These are phyloP conservation scores for Nowakowskiella sp. DNA, from an alignment of 192 early-diverging fungal genomes.

Conservation along the genomic window DNA sequence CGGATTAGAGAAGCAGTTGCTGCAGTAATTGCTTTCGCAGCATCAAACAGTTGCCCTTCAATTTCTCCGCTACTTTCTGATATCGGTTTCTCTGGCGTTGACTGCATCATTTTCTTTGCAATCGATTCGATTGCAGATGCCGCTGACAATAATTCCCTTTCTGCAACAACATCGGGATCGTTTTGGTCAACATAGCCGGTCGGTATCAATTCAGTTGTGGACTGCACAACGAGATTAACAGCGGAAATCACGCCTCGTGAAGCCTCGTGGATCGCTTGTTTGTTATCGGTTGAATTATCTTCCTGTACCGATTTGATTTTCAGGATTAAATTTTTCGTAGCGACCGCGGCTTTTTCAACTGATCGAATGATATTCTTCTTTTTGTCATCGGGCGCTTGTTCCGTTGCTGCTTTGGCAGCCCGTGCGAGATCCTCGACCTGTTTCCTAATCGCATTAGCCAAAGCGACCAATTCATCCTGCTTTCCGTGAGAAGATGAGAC, in stretches of 20 bases:
- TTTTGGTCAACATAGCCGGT: constrained; percentile 50
- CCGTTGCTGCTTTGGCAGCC: constrained; percentile 44
- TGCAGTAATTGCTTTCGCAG: constrained; percentile 45
- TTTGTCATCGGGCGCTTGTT: constrained; percentile 39
- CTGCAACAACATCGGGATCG: constrained; percentile 52
- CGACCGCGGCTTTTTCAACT: constrained; percentile 16
- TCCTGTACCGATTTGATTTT: constrained; percentile 21
- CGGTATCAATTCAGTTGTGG: constrained; percentile 31
- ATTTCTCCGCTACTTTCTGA: constrained; percentile 27
- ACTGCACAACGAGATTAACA: constrained; percentile 32
- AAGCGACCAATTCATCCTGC: constrained; percentile 36
- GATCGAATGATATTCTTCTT: constrained; percentile 23
- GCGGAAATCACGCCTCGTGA: constrained; percentile 32
- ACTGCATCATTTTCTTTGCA: constrained; percentile 37
- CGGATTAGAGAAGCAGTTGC: constrained; percentile 42
- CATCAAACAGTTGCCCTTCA: constrained; percentile 38
- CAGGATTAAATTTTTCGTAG: constrained; percentile 26
- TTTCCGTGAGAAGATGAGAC: constrained; percentile 24
- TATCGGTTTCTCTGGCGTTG: constrained; percentile 14
- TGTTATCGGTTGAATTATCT: constrained; percentile 15
- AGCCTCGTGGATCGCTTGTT: constrained; percentile 22
- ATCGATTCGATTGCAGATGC: constrained; percentile 48
- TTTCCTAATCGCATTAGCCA: constrained; percentile 33
- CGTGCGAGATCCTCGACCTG: constrained; percentile 35
- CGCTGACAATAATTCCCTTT: constrained; percentile 45